Evolutionary conservation across 768 basidiomycete genomes (phyloP).

Genomic region (Xerocomellus chrysenteron): DNA sequence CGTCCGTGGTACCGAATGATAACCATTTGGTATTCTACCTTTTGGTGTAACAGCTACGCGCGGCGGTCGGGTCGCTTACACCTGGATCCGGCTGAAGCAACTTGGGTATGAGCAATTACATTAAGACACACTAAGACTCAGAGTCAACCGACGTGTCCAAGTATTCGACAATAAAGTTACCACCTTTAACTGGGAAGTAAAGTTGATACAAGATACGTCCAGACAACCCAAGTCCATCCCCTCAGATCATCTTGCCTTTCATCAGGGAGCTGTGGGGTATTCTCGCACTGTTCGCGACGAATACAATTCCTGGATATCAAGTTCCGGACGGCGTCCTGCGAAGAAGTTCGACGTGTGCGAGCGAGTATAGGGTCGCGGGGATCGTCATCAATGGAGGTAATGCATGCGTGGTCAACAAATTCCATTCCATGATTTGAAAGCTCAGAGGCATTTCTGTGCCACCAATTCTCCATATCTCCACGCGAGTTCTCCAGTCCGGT

Average conservation of each 20-base stretch:
- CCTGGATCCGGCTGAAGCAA: neutral
- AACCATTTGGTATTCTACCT: too few relatives aligned
- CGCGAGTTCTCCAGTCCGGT: slow-evolving; percentile 39
- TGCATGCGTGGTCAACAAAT: slow-evolving; percentile 33
- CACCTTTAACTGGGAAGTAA: neutral
- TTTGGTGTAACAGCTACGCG: too few relatives aligned
- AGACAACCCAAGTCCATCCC: slow-evolving; percentile 13
- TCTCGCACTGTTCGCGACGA: slow-evolving; percentile 4
- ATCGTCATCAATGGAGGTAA: slow-evolving; percentile 31
- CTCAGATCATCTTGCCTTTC: neutral
- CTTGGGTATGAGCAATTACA: neutral
- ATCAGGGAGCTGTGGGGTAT: neutral
- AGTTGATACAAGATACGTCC: slow-evolving; percentile 10
- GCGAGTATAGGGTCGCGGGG: slow-evolving; percentile 10
- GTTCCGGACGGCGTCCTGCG: slow-evolving; percentile 22
- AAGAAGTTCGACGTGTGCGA: slow-evolving; percentile 22
- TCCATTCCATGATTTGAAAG: slow-evolving; percentile 24
- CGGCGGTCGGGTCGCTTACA: too few relatives aligned
- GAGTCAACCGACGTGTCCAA: neutral
- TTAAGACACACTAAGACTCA: neutral
- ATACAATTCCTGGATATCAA: slow-evolving; percentile 24
- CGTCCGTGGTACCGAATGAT: too few relatives aligned
- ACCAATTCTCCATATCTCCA: slow-evolving; percentile 36
- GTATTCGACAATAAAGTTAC: neutral
- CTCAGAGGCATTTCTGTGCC: slow-evolving; percentile 26